Conservation (phyloP, 179 eudicot species). For the Actinidia chinensis region DNA sequence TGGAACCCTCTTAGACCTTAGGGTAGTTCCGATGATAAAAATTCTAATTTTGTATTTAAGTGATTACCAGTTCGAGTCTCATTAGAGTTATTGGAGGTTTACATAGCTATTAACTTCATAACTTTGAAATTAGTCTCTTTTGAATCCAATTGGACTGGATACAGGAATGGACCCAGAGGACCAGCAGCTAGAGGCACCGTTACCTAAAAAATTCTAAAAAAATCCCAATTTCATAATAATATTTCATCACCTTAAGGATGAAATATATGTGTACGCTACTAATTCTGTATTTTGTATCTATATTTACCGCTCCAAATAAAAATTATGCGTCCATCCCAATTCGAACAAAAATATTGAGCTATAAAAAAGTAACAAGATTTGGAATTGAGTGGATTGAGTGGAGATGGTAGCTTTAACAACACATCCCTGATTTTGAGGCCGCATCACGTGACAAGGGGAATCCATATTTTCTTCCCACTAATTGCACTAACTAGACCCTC, state of each 20-base stretch:
- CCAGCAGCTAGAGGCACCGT: too few relatives aligned
- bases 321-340: neutral
- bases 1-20: neutral
- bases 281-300: neutral
- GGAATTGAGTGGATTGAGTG: constrained; percentile 6
- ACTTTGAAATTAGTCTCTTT: neutral
- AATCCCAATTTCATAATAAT: neutral
- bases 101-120: neutral
- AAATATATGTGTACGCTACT: too few relatives aligned
- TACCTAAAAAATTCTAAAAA: too few relatives aligned
- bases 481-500: constrained; percentile 1
- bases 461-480: constrained; percentile 17
- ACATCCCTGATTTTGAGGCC: constrained; percentile 41
- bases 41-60: too few relatives aligned
- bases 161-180: too few relatives aligned
- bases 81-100: neutral
- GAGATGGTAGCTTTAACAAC: constrained; percentile 19
- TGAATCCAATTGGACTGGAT: neutral
- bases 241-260: neutral
- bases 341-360: neutral
- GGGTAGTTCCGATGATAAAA: too few relatives aligned
- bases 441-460: constrained; percentile 34
- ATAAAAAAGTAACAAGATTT: neutral
- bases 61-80: neutral
- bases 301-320: neutral